Evolutionary conservation across 2,329 filamentous ascomycete species (phyloP).

Genomic region (Ramichloridium luteum): DNA sequence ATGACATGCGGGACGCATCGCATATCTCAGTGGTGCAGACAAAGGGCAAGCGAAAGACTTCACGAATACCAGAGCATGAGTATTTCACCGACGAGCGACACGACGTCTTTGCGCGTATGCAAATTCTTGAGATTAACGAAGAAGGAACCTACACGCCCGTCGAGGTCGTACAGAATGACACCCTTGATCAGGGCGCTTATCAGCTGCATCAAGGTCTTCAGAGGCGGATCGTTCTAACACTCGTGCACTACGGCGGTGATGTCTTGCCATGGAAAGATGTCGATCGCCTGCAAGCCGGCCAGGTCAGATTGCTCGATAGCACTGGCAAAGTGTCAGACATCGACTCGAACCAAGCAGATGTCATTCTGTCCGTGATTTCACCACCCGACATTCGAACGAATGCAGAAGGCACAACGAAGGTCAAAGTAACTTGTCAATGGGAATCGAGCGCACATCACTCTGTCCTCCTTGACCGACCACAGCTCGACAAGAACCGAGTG

Average conservation of each 20-base stretch:
- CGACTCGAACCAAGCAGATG: constrained; percentile 57
- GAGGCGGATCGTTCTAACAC: constrained; percentile 69
- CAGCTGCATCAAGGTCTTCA: constrained; percentile 93
- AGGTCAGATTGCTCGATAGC: constrained; percentile 71
- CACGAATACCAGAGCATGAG: constrained; percentile 77
- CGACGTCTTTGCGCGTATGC: constrained; percentile 76
- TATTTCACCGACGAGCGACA: constrained; percentile 90
- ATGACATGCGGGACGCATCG: constrained; percentile 80
- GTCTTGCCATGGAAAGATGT: constrained; percentile 81
- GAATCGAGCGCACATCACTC: constrained; percentile 89
- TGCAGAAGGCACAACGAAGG: constrained; percentile 76
- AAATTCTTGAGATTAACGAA: constrained; percentile 85
- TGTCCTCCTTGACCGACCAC: constrained; percentile 82
- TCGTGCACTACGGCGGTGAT: constrained; percentile 87
- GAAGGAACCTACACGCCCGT: constrained; percentile 83
- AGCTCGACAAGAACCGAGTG: constrained; percentile 82
- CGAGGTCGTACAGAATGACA: constrained; percentile 76
- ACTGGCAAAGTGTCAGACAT: constrained; percentile 69
- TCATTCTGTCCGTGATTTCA: constrained; percentile 63
- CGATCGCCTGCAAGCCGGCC: constrained; percentile 62
- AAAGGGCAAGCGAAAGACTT: constrained; percentile 35
- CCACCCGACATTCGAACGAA: constrained; percentile 73
- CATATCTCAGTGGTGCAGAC: constrained; percentile 42
- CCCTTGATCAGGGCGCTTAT: constrained; percentile 78
- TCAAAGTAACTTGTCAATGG: constrained; percentile 87